These are phyloP conservation scores for Macrocybe gigantea DNA, from an alignment of 768 basidiomycete species.

Conservation along the genomic window DNA sequence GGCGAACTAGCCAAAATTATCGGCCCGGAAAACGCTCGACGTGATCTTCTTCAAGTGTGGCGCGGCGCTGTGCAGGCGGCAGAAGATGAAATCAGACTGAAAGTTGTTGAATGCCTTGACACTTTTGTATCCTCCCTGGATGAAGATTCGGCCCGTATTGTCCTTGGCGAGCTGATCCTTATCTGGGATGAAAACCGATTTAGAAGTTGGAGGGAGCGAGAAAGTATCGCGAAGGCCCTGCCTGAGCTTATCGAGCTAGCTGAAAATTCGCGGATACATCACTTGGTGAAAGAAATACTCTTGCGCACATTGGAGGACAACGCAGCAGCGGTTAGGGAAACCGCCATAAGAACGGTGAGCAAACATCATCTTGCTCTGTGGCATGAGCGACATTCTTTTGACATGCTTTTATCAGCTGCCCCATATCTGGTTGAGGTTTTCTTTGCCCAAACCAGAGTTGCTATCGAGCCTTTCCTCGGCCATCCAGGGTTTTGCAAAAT, in stretches of 20 bases:
- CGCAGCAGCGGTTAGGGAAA: conserved; percentile 82
- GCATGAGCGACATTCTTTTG: not conserved
- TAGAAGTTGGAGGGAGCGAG: conserved; percentile 76
- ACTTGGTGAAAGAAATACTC: conserved; percentile 49
- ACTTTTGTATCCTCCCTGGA: conserved; percentile 52
- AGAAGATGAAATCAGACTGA: conserved; percentile 68
- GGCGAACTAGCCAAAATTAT: conserved; percentile 88
- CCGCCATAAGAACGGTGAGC: conserved; percentile 61
- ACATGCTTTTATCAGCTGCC: conserved; percentile 37
- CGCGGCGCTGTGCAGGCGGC: conserved; percentile 47
- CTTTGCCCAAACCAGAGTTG: no score
- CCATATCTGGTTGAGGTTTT: conserved; percentile 24
- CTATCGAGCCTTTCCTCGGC: no score
- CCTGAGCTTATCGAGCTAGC: conserved; percentile 34
- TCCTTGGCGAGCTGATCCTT: conserved; percentile 40
- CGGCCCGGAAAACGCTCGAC: conserved; percentile 57
- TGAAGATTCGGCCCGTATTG: conserved; percentile 34
- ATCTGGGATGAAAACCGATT: conserved; percentile 56
- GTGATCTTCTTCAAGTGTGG: conserved; percentile 73
- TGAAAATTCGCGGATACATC: conserved; percentile 34
- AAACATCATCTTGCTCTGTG: conserved; percentile 7
- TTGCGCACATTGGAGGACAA: conserved; percentile 62
- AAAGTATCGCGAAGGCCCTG: conserved; percentile 56
- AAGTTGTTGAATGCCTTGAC: conserved; percentile 62
- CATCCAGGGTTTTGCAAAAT: conserved; percentile 38